Base-by-base conservation (phyloP, 495 filamentous ascomycete species). In the Aspergillus funiculosus region DNA sequence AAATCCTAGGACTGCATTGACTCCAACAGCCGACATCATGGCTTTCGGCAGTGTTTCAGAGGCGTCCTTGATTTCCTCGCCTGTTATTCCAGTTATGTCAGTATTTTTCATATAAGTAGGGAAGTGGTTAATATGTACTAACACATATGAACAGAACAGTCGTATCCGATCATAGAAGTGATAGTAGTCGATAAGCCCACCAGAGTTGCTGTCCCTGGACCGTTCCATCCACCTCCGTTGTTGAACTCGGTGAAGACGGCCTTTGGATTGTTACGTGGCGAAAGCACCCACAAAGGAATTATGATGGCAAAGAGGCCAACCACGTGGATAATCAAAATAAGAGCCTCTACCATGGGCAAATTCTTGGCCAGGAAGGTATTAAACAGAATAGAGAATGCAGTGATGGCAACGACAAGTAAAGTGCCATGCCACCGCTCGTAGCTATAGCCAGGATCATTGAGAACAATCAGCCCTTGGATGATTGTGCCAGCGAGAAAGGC, bases 241-340 rank as follows among this genome's bases (percentile, higher is more conserved):
- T 66, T 57, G 52, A 79, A 77, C 1, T 69, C 62, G 4, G 72
- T 70, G 48, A 81, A 77, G 15, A 81, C 74, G 15, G 61, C 68
- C 11, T 64, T 59, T 1, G 69, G 65, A 20, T 62, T 64, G 15
- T 66, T 62, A 13, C 66, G 67, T 5, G 73, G 71, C 7, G 69
- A 67, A 35, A 81, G 67, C 28, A 76, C 70, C 60, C 72, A 72
- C 11, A 86, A 57, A 0, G 78, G 74, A 14, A 83, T 74, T 26
- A 85, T 58, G 28, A 84, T 71, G 8, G 69, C 78, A 48, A 86
- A 79, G 37, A 86, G 73, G 1, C 78, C 79, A 13, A 76, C 57
- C 14, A 83, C 57, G 61, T 86, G 82, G 11, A 84, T 64, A 10
- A 82, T 65, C 21, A 85, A 56, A 34, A 82, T 74, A 13, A 80